phyloP scores from a whole-genome alignment of 306 rosid genomes.

The Potentilla sterilis region DNA sequence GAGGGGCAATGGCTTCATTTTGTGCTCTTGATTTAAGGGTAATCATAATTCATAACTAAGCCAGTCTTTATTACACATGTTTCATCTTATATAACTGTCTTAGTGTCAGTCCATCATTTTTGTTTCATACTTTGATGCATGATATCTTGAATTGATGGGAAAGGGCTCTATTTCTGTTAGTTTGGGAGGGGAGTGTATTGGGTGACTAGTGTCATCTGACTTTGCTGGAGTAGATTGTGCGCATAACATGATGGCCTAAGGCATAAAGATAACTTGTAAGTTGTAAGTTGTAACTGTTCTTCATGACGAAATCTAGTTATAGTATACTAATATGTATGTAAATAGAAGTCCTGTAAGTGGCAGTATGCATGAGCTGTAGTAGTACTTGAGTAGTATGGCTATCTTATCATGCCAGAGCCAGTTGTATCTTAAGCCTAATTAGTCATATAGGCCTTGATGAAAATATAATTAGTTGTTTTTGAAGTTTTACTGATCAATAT shows the following conservation, averaged over 20 bases:
- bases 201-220: neutral
- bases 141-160: neutral
- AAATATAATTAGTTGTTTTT: neutral
- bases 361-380: neutral
- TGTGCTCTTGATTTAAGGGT: constrained; percentile 92
- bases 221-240: neutral
- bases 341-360: neutral
- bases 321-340: neutral
- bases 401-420: neutral
- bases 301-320: neutral
- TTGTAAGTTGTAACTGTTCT: neutral
- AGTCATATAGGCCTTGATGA: neutral
- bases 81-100: constrained; percentile 2
- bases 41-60: constrained; percentile 32
- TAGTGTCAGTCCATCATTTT: neutral
- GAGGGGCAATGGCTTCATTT: constrained; percentile 98
- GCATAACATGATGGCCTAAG: neutral
- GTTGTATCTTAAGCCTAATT: neutral
- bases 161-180: neutral
- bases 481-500: constrained; percentile 1
- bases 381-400: neutral
- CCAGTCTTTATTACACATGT: neutral
- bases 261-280: neutral
- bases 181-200: neutral
- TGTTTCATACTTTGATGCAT: neutral